Evolutionary conservation across 2,329 filamentous ascomycete species (phyloP).

Genomic region (Xylariaceae sp.): DNA sequence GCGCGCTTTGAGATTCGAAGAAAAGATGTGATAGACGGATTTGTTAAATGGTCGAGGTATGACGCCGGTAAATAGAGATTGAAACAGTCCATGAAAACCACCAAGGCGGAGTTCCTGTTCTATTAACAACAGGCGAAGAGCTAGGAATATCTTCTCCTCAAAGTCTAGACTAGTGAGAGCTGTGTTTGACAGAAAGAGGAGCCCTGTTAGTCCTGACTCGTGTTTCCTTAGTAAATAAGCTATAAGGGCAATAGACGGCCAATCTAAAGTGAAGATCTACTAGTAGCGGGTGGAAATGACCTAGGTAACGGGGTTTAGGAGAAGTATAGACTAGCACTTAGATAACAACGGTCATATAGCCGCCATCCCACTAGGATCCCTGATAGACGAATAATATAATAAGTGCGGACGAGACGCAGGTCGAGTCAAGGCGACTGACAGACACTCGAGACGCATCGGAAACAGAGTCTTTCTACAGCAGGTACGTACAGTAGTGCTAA

Average conservation of each 20-base stretch:
- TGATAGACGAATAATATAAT: not conserved
- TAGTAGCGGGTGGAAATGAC: not conserved
- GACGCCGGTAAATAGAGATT: not conserved
- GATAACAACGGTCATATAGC: not conserved
- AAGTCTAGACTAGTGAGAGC: too few species aligned
- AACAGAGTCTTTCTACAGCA: constrained; percentile 4
- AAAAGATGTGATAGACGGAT: not conserved
- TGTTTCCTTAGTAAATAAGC: not conserved
- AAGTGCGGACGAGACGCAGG: constrained; percentile 7
- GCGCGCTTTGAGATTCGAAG: too few species aligned
- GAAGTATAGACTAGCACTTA: not conserved
- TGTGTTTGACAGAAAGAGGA: not conserved
- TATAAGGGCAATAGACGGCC: not conserved
- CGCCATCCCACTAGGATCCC: not conserved
- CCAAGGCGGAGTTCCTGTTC: too few species aligned
- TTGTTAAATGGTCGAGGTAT: not conserved
- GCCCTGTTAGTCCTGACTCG: not conserved
- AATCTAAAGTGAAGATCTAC: not conserved
- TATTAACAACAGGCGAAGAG: too few species aligned
- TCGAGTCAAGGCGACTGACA: not conserved
- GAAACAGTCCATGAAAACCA: too few species aligned
- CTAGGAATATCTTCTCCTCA: too few species aligned
- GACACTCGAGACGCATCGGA: constrained; percentile 12
- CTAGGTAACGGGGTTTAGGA: constrained; percentile 1
- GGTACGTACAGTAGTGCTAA: not conserved